These are phyloP conservation scores for Hemisphaericaspora nanyangensis DNA, from an alignment of 805 yeast species.

Conservation along the genomic window DNA sequence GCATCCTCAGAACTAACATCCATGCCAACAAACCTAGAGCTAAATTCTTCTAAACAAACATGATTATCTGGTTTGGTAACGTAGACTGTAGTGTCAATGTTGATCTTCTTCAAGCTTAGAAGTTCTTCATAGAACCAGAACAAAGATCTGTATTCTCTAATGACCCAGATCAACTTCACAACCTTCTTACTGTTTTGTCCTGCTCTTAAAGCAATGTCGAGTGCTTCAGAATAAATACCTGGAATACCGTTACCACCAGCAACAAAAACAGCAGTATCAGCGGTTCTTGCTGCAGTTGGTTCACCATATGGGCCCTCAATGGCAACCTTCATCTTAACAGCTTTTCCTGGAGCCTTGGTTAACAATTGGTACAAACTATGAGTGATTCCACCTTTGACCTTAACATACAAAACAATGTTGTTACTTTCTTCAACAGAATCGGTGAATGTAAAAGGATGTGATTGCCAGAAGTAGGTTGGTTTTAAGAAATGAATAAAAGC, in stretches of 20 bases:
- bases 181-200: constrained; percentile 14
- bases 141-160: constrained; percentile 49
- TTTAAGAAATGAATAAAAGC: constrained; percentile 35
- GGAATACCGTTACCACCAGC: constrained; percentile 81
- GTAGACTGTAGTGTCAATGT: constrained; percentile 25
- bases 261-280: constrained; percentile 52
- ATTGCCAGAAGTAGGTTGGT: constrained; percentile 38
- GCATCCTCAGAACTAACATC: neutral
- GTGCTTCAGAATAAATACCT: constrained; percentile 43
- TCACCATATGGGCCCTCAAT: constrained; percentile 74
- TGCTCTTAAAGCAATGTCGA: constrained; percentile 21
- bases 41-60: constrained; percentile 12
- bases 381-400: constrained; percentile 37
- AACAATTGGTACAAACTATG: constrained; percentile 26
- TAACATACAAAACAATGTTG: constrained; percentile 27
- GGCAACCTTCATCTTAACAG: constrained; percentile 24
- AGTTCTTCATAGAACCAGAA: constrained; percentile 46
- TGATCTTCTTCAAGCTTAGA: constrained; percentile 16
- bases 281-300: constrained; percentile 43
- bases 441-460: constrained; percentile 40
- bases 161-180: constrained; percentile 57
- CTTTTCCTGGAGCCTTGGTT: constrained; percentile 23
- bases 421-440: constrained; percentile 18
- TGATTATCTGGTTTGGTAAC: constrained; percentile 13
- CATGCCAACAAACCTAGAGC: neutral